phyloP scores from a whole-genome alignment of 176 grass and related monocot genomes.

The Avena sativa region DNA sequence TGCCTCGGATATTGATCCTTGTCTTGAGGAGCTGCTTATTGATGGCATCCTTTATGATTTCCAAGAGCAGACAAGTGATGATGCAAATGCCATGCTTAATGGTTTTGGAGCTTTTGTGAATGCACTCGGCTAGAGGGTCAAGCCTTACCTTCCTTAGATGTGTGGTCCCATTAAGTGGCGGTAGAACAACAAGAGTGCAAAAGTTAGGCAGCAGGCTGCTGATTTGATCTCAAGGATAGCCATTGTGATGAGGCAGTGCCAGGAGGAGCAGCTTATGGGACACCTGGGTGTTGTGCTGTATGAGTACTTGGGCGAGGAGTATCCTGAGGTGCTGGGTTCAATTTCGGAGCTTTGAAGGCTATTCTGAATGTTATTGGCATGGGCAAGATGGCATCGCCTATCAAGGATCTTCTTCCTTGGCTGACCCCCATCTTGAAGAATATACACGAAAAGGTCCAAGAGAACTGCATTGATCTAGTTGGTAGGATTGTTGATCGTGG shows the following conservation, averaged over 20 bases:
- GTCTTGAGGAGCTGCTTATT: constrained; percentile 93
- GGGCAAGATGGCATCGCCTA: constrained; percentile 97
- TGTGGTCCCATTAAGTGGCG: constrained; percentile 99
- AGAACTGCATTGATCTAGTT: constrained; percentile 98
- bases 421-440: constrained; percentile 97
- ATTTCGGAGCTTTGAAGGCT: constrained; percentile 95
- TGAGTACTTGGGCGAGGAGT: constrained; percentile 54
- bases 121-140: constrained; percentile 84
- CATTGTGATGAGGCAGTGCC: too few species aligned
- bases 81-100: constrained; percentile 99
- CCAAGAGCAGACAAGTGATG: constrained; percentile 99
- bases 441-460: constrained; percentile 96
- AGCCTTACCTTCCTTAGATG: constrained; percentile 94
- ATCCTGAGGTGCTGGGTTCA: constrained; percentile 95
- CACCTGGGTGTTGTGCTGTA: too few species aligned
- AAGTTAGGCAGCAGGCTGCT: constrained; percentile 41
- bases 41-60: constrained; percentile 98
- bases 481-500: constrained; percentile 95
- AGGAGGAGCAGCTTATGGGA: too few species aligned
- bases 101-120: constrained; percentile 97
- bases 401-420: constrained; percentile 96
- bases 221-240: too few species aligned
- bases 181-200: constrained; percentile 93
- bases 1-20: constrained; percentile 88
- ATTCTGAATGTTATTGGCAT: constrained; percentile 99